Percentiles rank a stretch among this genome's conserved stretches.
Evolutionary conservation across 2,329 filamentous ascomycete genomes (phyloP).

Genomic region (Pseudogymnoascus sp.): DNA sequence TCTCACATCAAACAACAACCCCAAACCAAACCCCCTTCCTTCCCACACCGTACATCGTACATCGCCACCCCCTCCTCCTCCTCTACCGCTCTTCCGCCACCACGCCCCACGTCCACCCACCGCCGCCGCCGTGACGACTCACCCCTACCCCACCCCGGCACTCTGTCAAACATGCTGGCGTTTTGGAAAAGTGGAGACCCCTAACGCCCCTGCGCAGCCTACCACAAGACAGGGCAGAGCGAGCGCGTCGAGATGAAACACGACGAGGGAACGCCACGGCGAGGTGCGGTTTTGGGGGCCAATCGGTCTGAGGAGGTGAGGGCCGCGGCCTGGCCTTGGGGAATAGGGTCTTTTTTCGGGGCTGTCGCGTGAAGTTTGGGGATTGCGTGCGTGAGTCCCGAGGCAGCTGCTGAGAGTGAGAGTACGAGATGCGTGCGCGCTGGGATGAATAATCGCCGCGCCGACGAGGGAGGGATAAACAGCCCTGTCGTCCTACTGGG

Average conservation of each 20-base stretch:
- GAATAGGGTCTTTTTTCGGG: not conserved
- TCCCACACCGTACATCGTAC: too few species aligned
- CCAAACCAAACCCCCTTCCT: too few species aligned
- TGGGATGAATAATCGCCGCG: not conserved
- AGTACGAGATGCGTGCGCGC: too few species aligned
- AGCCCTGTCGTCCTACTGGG: too few species aligned
- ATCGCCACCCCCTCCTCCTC: too few species aligned
- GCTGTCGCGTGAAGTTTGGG: not conserved
- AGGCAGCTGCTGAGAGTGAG: not conserved
- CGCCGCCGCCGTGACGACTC: not conserved
- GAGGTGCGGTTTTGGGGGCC: too few species aligned
- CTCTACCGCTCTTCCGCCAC: too few species aligned
- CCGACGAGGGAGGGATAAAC: not conserved
- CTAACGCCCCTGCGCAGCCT: not conserved
- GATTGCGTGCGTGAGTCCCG: not conserved
- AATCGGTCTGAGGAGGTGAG: not conserved
- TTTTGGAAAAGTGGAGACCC: not conserved
- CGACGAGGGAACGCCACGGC: not conserved
- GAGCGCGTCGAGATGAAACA: not conserved
- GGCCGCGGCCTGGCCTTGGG: not conserved
- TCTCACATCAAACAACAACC: too few species aligned
- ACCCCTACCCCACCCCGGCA: not conserved
- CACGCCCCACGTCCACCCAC: too few species aligned
- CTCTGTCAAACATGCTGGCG: not conserved
- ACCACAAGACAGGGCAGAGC: not conserved